Evolutionary conservation across 2,329 filamentous ascomycete species (phyloP), one percentile per base, ranked within the genome.

Genomic region (Colletotrichum sp.): DNA sequence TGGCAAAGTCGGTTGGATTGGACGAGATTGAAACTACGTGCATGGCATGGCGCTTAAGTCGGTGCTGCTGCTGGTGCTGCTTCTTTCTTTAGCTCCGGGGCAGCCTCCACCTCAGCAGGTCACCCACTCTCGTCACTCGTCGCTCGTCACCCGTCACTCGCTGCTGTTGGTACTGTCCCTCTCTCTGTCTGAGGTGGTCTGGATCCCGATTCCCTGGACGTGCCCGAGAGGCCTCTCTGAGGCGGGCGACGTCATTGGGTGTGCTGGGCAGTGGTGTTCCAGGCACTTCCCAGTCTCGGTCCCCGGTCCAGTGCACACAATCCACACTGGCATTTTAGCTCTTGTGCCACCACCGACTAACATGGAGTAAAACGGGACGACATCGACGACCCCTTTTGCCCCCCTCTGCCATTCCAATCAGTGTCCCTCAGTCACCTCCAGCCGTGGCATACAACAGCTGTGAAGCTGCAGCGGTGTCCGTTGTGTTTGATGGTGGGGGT

Each of bases 191-290:
- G 21, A 3, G 63, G 30, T 52, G 43, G 66, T 52, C 43, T 52
- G 43, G 43, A 52, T 21, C 43, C 43, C 43, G n/a, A 52, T 52
- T 21, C 43, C 43, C 43, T 52, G 43, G 43, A 52, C 43, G 43
- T 74, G 69, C 69, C 48, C 63, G 69, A 75, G 73, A 75, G 73
- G 73, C 73, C 73, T 75, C 73, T 75, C 63, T 26, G 64, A 34
- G 69, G 73, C 56, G 69, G 34, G 69, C 69, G 73, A 75, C 73
- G 73, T 75, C 73, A 75, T 75, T 75, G 63, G 73, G 28, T 61
- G 21, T 56, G 55, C 34, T 30, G 14, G 26, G n/a, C 8, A 12
- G 34, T 16, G 26, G 30, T 32, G 26, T 72, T 56, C 36, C 73
- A 75, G 64, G 69, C 48, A 24, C 36, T 38, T 62, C 62, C 72